Evolutionary conservation across 257 asterid genomes (phyloP).

Genomic region (Fraxinus americana): DNA sequence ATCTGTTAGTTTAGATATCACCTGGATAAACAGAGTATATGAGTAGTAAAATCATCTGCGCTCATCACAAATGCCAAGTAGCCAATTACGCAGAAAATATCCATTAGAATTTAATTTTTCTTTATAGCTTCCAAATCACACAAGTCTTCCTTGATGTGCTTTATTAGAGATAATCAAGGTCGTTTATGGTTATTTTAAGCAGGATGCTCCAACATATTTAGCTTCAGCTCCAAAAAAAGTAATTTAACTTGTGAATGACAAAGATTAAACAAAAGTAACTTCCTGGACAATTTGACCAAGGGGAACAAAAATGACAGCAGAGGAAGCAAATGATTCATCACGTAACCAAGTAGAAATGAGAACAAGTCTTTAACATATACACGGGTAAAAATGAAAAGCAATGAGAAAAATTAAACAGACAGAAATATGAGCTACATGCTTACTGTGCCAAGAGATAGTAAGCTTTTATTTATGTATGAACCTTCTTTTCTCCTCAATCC

Average conservation of each 20-base stretch:
- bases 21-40: conserved; percentile 43
- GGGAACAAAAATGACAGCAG: not conserved
- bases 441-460: conserved; percentile 86
- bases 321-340: conserved; percentile 22
- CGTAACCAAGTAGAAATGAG: conserved; percentile 17
- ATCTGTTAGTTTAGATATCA: conserved; percentile 77
- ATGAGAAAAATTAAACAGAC: conserved; percentile 21
- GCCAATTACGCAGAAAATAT: not conserved
- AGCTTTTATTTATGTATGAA: conserved; percentile 78
- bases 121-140: conserved; percentile 1
- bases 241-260: not conserved
- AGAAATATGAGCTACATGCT: conserved; percentile 34
- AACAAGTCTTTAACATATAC: conserved; percentile 17
- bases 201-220: not conserved
- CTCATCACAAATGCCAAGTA: not conserved
- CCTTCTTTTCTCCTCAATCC: conserved; percentile 88
- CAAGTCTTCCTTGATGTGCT: not conserved
- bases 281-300: conserved; percentile 1
- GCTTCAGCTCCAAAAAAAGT: conserved; percentile 13
- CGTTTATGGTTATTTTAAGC: not conserved
- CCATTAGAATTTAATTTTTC: not conserved
- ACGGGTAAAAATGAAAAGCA: conserved; percentile 15
- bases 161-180: conserved; percentile 5
- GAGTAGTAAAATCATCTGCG: not conserved
- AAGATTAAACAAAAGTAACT: not conserved